These are phyloP conservation scores for Emergomyces africanus DNA, from an alignment of 2,329 filamentous ascomycete species.

Conservation along the genomic window DNA sequence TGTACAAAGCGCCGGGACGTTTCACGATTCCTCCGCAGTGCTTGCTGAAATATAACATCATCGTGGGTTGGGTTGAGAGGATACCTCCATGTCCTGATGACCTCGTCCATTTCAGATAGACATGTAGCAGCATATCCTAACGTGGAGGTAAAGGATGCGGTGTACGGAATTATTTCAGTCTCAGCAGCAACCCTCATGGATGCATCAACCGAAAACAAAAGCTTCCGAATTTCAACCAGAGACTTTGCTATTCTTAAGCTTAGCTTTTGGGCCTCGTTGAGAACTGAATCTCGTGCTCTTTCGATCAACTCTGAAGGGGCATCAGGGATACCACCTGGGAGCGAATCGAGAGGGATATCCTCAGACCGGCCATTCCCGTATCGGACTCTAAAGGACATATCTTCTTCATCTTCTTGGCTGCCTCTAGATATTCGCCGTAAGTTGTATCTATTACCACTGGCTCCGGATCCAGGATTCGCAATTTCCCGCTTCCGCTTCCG, in stretches of 20 bases:
- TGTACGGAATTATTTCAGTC: conserved; percentile 20
- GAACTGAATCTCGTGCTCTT: conserved; percentile 31
- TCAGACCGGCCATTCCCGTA: conserved; percentile 49
- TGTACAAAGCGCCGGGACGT: conserved; percentile 49
- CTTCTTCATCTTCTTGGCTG: conserved; percentile 25
- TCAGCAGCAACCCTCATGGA: conserved; percentile 20
- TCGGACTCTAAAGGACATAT: conserved; percentile 42
- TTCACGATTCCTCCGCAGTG: conserved; percentile 43
- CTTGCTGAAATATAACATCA: conserved; percentile 43
- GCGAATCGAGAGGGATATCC: conserved; percentile 39
- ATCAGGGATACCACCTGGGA: conserved; percentile 14
- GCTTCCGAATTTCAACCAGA: conserved; percentile 41
- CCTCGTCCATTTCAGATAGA: conserved; percentile 44
- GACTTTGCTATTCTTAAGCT: conserved; percentile 45
- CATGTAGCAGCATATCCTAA: conserved; percentile 34
- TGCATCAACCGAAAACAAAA: conserved; percentile 41
- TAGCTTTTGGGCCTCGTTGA: conserved; percentile 40
- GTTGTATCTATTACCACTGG: conserved; percentile 34
- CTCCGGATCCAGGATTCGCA: conserved; percentile 31
- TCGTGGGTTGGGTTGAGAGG: conserved; percentile 43
- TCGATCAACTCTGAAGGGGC: conserved; percentile 24
- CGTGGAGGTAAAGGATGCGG: conserved; percentile 28
- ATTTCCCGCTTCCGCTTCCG: conserved; percentile 47
- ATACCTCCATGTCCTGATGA: conserved; percentile 45
- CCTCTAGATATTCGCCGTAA: conserved; percentile 36